These are phyloP conservation scores for Tylopilus plumbeoviolaceoides DNA, from an alignment of 768 basidiomycete species.

Conservation along the genomic window DNA sequence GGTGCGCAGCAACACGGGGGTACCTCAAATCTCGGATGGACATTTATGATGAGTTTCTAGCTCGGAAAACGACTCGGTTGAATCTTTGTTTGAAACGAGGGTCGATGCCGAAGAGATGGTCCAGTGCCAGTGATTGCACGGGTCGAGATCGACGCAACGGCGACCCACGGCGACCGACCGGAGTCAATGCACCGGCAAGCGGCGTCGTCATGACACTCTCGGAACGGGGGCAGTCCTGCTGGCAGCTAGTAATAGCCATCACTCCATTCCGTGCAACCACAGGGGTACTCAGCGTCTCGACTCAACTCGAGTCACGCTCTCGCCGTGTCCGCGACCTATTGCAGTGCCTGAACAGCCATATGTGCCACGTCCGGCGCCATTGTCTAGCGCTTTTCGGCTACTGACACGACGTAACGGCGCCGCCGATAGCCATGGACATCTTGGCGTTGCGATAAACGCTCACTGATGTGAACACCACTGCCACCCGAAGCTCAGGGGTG, in stretches of 20 bases:
- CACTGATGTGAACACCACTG: background rate
- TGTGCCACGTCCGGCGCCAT: background rate
- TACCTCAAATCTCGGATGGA: background rate
- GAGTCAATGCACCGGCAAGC: background rate
- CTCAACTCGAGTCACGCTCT: background rate
- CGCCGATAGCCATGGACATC: background rate
- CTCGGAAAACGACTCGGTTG: background rate
- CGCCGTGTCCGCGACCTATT: background rate
- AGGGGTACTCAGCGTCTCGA: too few species aligned
- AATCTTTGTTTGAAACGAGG: background rate
- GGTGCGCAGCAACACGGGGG: too few species aligned
- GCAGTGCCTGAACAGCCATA: background rate
- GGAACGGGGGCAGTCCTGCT: too few species aligned
- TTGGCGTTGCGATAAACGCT: background rate
- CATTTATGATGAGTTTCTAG: background rate
- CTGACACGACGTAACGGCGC: too few species aligned
- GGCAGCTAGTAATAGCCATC: too few species aligned
- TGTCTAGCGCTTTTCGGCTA: background rate
- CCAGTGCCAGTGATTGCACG: too few species aligned
- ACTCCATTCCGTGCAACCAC: too few species aligned
- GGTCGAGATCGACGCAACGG: background rate
- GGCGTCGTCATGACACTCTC: background rate
- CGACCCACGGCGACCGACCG: background rate
- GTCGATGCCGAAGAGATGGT: background rate
- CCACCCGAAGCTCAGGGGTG: background rate